phyloP scores from a whole-genome alignment of 2,329 filamentous ascomycete genomes.

The Hypoxylon rubiginosum region DNA sequence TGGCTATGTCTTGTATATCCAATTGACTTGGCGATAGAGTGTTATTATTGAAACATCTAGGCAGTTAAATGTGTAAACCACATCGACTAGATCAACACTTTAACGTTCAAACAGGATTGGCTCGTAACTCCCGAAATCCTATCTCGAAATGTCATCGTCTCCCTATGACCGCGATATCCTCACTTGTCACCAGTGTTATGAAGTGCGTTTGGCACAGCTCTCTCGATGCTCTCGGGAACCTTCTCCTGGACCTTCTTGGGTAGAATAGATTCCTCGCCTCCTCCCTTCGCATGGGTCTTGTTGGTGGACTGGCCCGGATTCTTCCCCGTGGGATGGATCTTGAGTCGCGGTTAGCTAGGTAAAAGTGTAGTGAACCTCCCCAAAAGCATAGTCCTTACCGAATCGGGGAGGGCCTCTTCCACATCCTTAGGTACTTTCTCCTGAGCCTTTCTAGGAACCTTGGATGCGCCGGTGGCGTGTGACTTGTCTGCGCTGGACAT shows the following conservation, averaged over 20 bases:
- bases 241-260: constrained; percentile 43
- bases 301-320: constrained; percentile 19
- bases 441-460: constrained; percentile 34
- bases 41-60: too few relatives aligned
- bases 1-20: too few relatives aligned
- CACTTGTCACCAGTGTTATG: constrained; percentile 42
- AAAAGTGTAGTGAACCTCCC: not conserved
- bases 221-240: constrained; percentile 35
- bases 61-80: not conserved
- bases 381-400: constrained; percentile 18
- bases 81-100: too few relatives aligned
- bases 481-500: constrained; percentile 28
- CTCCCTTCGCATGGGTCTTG: constrained; percentile 40
- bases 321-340: constrained; percentile 36
- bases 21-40: too few relatives aligned
- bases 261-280: constrained; percentile 36
- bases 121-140: not conserved
- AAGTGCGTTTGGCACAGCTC: constrained; percentile 34
- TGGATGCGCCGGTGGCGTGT: constrained; percentile 36
- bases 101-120: too few relatives aligned
- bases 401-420: constrained; percentile 34
- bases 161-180: not conserved
- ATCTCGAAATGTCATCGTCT: not conserved
- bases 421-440: constrained; percentile 33
- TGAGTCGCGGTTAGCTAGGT: not conserved